Evolutionary conservation across 2,329 filamentous ascomycete genomes (phyloP).

Genomic region (Amauroascus verrucosus): DNA sequence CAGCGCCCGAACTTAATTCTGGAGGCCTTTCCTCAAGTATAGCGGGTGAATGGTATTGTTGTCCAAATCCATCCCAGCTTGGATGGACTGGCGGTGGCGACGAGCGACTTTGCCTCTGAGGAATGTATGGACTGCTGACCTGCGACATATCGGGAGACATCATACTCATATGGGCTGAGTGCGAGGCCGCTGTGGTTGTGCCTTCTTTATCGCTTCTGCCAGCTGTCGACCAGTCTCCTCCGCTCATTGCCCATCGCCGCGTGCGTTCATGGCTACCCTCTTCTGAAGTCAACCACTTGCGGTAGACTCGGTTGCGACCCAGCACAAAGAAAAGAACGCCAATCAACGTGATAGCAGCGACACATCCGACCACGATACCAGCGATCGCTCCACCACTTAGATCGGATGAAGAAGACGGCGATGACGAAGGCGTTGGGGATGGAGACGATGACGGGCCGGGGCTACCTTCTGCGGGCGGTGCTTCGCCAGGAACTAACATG

Average conservation of each 20-base stretch:
- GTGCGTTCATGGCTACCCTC: conserved; percentile 26
- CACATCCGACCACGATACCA: conserved; percentile 47
- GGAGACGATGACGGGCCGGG: conserved; percentile 8
- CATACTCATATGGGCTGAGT: conserved; percentile 13
- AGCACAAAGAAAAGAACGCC: conserved; percentile 34
- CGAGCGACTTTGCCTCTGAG: background rate
- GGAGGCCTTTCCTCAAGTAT: conserved; percentile 2
- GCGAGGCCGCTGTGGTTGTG: conserved; percentile 1
- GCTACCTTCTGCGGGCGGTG: conserved; percentile 42
- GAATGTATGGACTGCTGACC: background rate
- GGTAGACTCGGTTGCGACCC: conserved; percentile 28
- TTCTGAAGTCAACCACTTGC: conserved; percentile 27
- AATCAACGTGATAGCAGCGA: conserved; percentile 40
- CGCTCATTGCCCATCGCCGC: conserved; percentile 26
- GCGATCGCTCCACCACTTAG: conserved; percentile 46
- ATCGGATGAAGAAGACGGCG: conserved; percentile 11
- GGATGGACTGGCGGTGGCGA: background rate
- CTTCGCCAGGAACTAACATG: conserved; percentile 48
- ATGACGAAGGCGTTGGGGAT: conserved; percentile 11
- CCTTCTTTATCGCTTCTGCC: conserved; percentile 12
- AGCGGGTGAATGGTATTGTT: background rate
- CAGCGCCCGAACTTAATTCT: conserved; percentile 6
- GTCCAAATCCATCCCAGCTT: conserved; percentile 7
- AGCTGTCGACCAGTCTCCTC: conserved; percentile 15
- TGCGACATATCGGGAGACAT: conserved; percentile 14